Base-by-base conservation (phyloP, 2,329 filamentous ascomycete genomes). In the Helotiales sp. region DNA sequence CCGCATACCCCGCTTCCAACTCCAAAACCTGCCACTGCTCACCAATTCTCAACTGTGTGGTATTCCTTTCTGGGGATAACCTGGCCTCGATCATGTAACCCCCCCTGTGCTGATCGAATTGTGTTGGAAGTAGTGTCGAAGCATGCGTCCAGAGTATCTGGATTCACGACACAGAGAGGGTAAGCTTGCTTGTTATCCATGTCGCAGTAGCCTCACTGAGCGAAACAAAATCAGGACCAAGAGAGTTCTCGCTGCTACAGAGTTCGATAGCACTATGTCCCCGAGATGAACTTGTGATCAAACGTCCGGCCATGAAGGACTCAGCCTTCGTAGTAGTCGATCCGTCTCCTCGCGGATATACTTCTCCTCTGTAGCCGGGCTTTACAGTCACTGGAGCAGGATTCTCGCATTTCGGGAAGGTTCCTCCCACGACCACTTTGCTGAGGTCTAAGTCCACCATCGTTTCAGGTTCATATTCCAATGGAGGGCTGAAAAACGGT, bases 151-250 rank as follows among this genome's bases (percentile, higher is more conserved):
- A 13, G 20, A 22, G 22, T 24, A 13, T 45, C 37, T 6, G 22
- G 6, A 6, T 40, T 8, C 8, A 8, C 34, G 11, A 24, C 13
- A 11, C 57, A 60, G 43, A 58, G 30, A 13, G 57, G 57, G 17
- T 60, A 60, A 3, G 20, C 57, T 45, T 45, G n/a, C 34, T 60
- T 60, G 34, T 28, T 22, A n/a, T 37, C 32, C 57, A 60, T 47
- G 37, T 60, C 34, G 34, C 57, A 60, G 20, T 26, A 60, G 40
- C 22, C 11, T 60, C 57, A 26, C 2, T 24, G 43, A 45, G 34
- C 3, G 57, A 40, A 17, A 60, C 22, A 26, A 60, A 60, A 17
- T 47, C 57, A 43, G 57, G 57, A 15, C 34, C 57, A 22, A 40
- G 5, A 5, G 57, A 45, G 5, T 17, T 24, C 15, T 37, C 32